Evolutionary conservation across 129 eudicot genomes (phyloP).

Genomic region (Arctium minus): DNA sequence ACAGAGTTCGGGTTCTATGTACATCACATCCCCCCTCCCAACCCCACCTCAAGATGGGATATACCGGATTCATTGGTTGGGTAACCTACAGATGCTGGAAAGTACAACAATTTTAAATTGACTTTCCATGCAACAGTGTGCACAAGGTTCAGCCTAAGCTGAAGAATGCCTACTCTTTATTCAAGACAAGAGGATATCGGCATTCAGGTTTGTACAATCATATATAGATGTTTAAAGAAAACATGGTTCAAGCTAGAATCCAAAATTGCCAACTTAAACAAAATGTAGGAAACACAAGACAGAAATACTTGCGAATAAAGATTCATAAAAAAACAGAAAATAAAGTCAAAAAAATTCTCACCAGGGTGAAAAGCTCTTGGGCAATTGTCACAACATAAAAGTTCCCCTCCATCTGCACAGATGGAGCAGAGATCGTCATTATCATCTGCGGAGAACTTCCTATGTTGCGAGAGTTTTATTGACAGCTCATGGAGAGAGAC

Average conservation of each 20-base stretch:
- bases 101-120: neutral
- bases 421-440: slow-evolving; percentile 89
- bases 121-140: neutral
- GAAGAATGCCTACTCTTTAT: neutral
- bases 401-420: slow-evolving; percentile 76
- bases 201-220: neutral
- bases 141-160: neutral
- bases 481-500: slow-evolving; percentile 85
- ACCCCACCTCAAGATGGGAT: neutral
- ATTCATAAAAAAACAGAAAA: neutral
- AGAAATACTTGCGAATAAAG: neutral
- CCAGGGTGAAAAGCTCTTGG: slow-evolving; percentile 88
- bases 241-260: neutral
- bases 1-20: no score
- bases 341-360: slow-evolving; percentile 22
- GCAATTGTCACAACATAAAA: slow-evolving; percentile 78
- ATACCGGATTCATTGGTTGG: neutral
- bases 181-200: neutral
- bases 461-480: slow-evolving; percentile 38
- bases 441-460: slow-evolving; percentile 56
- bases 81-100: neutral
- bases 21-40: neutral
- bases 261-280: neutral
- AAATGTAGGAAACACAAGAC: neutral
- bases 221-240: neutral